Conservation (phyloP, 169 alveolate species). For the Toxoplasma gondii region DNA sequence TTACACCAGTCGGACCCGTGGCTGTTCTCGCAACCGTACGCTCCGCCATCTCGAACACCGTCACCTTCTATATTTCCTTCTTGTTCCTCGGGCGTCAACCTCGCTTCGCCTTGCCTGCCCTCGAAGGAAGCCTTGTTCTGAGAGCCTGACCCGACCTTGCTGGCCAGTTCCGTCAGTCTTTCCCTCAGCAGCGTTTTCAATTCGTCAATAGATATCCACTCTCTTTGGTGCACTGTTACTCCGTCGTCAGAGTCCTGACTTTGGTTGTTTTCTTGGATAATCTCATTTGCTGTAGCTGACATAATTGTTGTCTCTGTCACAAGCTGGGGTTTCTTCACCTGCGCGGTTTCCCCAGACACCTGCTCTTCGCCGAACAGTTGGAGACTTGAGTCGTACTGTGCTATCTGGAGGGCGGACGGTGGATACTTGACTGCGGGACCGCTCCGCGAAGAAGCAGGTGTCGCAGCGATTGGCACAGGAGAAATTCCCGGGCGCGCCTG, state of each 20-base stretch:
- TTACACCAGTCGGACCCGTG: neutral
- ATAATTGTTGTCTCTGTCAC: no score
- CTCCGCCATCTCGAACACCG: neutral
- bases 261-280: no score
- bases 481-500: neutral
- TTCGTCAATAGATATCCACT: neutral
- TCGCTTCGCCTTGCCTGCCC: no score
- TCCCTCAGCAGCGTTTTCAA: constrained; percentile 17
- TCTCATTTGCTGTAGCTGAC: no score
- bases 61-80: neutral
- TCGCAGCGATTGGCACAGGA: neutral
- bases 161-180: neutral
- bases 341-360: no score
- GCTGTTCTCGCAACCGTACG: neutral
- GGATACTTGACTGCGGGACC: neutral
- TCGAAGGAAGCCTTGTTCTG: no score
- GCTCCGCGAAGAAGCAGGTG: neutral
- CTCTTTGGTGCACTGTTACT: neutral
- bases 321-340: no score
- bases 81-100: no score
- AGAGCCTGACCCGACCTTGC: neutral
- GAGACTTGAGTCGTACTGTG: no score
- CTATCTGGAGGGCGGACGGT: neutral
- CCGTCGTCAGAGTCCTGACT: neutral
- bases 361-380: no score